Conservation (phyloP, 2,329 filamentous ascomycete species). For the Thermomyces lanuginosus region DNA sequence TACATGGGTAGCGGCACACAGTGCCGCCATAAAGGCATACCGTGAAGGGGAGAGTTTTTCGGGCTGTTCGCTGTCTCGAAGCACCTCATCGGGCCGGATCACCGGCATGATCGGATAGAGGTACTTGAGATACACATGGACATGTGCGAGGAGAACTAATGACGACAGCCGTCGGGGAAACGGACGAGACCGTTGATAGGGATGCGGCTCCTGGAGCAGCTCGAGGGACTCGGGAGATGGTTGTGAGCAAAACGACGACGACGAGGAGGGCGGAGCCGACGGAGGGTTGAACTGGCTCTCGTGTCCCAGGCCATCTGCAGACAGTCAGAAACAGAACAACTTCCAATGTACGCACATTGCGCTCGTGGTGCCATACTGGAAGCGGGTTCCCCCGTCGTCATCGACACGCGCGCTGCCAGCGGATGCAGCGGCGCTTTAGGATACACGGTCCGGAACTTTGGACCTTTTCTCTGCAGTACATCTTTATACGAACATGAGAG, state of each 20-base stretch:
- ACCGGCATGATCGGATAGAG: conserved; percentile 31
- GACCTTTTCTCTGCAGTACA: conserved; percentile 22
- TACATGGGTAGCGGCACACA: conserved; percentile 31
- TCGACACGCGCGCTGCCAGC: conserved; percentile 9
- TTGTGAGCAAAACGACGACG: no score
- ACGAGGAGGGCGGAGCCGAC: no score
- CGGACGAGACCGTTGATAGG: conserved; percentile 7
- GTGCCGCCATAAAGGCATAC: conserved; percentile 26
- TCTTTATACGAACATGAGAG: conserved; percentile 26
- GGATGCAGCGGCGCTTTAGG: conserved; percentile 22
- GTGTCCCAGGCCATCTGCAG: no score
- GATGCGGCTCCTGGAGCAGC: not conserved
- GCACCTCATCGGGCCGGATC: conserved; percentile 19
- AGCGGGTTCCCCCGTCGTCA: no score
- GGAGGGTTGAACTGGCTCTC: no score
- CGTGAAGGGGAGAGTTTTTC: conserved; percentile 30
- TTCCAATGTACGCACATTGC: no score
- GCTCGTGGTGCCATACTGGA: no score
- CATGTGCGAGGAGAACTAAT: conserved; percentile 21
- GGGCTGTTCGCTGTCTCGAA: conserved; percentile 33
- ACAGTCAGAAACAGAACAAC: no score
- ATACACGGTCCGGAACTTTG: conserved; percentile 24
- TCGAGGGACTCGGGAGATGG: conserved; percentile 20
- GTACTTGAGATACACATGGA: conserved; percentile 27
- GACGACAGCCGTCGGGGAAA: conserved; percentile 15